Percentiles rank a stretch among this genome's conserved stretches.
Conservation (phyloP, 2,329 filamentous ascomycete genomes). For the Phoma herbarum region DNA sequence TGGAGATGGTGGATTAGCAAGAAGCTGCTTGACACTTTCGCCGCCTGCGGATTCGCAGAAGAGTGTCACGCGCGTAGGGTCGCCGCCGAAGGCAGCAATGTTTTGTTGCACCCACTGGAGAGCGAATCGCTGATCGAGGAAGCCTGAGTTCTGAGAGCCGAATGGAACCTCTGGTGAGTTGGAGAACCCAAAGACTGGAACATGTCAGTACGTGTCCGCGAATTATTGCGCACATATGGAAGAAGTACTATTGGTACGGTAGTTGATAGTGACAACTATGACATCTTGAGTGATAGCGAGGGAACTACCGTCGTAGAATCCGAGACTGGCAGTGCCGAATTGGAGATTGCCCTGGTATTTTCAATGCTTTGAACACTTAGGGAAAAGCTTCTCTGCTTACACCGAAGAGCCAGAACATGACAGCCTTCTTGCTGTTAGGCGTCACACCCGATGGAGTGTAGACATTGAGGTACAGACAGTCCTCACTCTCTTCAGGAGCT, state of each 20-base stretch:
- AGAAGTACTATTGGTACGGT: constrained; percentile 34
- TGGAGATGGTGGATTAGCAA: constrained; percentile 31
- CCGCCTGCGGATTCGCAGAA: constrained; percentile 41
- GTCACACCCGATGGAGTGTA: constrained; percentile 35
- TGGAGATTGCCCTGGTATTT: constrained; percentile 29
- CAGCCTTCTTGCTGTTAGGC: constrained; percentile 24
- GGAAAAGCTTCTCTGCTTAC: neutral
- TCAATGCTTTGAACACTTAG: constrained; percentile 18
- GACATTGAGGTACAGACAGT: constrained; percentile 53
- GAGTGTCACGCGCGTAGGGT: constrained; percentile 59
- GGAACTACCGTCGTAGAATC: constrained; percentile 33
- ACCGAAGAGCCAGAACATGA: constrained; percentile 24
- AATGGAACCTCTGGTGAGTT: constrained; percentile 30
- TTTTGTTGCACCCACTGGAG: constrained; percentile 63
- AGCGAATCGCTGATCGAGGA: constrained; percentile 63
- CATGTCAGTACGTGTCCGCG: neutral
- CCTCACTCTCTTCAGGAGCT: constrained; percentile 40
- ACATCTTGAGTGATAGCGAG: constrained; percentile 39
- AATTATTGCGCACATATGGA: neutral
- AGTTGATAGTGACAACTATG: constrained; percentile 38
- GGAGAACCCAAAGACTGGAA: constrained; percentile 36
- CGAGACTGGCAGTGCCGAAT: constrained; percentile 31
- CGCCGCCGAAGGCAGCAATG: constrained; percentile 58
- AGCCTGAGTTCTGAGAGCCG: constrained; percentile 56
- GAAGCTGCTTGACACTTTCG: constrained; percentile 28